These are phyloP conservation scores for Magnusiomyces sp. DNA, from an alignment of 1,139 yeast genomes.

Conservation along the genomic window DNA sequence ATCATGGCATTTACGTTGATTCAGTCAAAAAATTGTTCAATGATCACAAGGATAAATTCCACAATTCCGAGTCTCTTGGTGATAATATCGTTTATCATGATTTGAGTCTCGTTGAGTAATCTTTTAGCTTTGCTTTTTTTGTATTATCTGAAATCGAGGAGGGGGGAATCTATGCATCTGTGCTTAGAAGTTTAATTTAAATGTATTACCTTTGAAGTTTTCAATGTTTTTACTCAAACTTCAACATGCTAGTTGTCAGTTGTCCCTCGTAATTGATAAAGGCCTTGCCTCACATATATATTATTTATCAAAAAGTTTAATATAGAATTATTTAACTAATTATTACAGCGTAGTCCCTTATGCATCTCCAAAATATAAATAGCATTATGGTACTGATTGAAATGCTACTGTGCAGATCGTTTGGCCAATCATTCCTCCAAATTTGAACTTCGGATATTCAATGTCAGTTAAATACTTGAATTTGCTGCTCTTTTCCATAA, in stretches of 20 bases:
- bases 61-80: constrained; percentile 1
- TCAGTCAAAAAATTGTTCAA: constrained; percentile 60
- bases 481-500: constrained; percentile 41
- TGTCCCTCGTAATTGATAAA: too few species aligned
- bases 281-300: too few species aligned
- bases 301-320: neutral
- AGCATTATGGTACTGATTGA: constrained; percentile 1
- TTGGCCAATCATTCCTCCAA: constrained; percentile 83
- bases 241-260: too few species aligned
- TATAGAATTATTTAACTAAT: neutral
- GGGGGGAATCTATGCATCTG: too few species aligned
- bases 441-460: constrained; percentile 70
- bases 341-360: too few species aligned
- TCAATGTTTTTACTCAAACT: too few species aligned
- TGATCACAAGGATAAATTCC: constrained; percentile 47
- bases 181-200: too few species aligned
- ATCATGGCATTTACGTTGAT: constrained; percentile 64
- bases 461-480: constrained; percentile 55
- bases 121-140: neutral
- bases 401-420: constrained; percentile 86
- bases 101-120: constrained; percentile 1
- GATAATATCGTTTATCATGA: constrained; percentile 5
- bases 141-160: neutral
- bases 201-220: too few species aligned
- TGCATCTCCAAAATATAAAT: neutral